These are phyloP conservation scores for Metarhizium guizhouense DNA, from an alignment of 2,329 filamentous ascomycete species.

Conservation along the genomic window DNA sequence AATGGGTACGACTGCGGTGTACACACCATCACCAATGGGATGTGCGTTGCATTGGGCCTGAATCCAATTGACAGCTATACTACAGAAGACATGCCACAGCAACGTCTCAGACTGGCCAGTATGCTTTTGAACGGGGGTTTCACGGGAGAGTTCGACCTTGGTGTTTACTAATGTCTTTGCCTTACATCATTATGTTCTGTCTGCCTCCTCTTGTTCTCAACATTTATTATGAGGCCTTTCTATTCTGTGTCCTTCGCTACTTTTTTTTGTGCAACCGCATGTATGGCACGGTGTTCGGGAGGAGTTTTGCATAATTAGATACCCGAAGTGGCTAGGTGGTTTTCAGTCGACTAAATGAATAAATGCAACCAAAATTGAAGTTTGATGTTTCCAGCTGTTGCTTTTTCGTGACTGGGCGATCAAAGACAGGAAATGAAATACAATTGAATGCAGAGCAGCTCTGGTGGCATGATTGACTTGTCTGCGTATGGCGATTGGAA, in stretches of 20 bases:
- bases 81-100: conserved; percentile 45
- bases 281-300: not conserved
- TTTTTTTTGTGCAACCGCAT: not conserved
- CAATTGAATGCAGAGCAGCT: not conserved
- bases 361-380: not conserved
- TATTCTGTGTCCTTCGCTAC: not conserved
- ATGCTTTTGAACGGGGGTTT: conserved; percentile 62
- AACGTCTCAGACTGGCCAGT: conserved; percentile 54
- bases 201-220: not conserved
- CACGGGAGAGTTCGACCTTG: conserved; percentile 46
- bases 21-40: conserved; percentile 64
- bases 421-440: not conserved
- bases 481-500: no score
- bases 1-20: conserved; percentile 73
- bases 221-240: not conserved
- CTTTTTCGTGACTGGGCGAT: not conserved
- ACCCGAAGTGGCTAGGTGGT: not conserved
- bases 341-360: not conserved
- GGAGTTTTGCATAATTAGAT: not conserved
- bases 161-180: conserved; percentile 19
- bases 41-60: conserved; percentile 49
- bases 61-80: conserved; percentile 41
- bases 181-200: not conserved
- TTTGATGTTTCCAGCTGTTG: not conserved
- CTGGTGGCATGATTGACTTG: no score